Percentiles rank a stretch among this genome's conserved stretches.
Conservation (phyloP, 2,329 filamentous ascomycete species). For the Fusarium goolgardi region DNA sequence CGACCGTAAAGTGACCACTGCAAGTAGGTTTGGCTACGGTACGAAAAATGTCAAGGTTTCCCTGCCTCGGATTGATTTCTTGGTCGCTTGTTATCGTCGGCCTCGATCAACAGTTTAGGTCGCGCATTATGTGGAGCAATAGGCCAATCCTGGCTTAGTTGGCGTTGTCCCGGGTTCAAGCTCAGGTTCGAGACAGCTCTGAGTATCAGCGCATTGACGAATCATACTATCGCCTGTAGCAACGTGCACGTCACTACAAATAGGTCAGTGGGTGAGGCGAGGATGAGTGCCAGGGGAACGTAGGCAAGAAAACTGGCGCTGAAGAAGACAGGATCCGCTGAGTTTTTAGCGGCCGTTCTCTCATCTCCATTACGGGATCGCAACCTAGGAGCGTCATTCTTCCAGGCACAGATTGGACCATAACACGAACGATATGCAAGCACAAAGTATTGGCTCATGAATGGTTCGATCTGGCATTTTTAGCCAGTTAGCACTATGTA, state of each 20-base stretch:
- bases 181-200: conserved; percentile 33
- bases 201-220: conserved; percentile 32
- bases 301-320: conserved; percentile 9
- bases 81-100: conserved; percentile 28
- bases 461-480: conserved; percentile 10
- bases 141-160: conserved; percentile 20
- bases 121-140: conserved; percentile 27
- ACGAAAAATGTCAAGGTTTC: conserved; percentile 22
- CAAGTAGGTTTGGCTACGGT: not conserved
- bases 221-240: conserved; percentile 17
- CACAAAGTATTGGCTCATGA: not conserved
- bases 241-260: conserved; percentile 40
- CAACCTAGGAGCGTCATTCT: conserved; percentile 1
- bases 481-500: not conserved
- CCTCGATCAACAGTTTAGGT: conserved; percentile 23
- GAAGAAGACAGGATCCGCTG: conserved; percentile 14
- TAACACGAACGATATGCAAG: not conserved
- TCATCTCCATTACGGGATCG: conserved; percentile 6
- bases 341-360: conserved; percentile 32
- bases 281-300: conserved; percentile 1
- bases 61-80: conserved; percentile 24
- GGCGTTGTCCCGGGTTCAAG: conserved; percentile 19
- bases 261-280: conserved; percentile 19
- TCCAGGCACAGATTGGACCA: not conserved
- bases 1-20: not conserved